Evolutionary conservation across 371 early-diverging fungal species (phyloP), one percentile per base, ranked within the genome.

Genomic region (Mucor racemosus): DNA sequence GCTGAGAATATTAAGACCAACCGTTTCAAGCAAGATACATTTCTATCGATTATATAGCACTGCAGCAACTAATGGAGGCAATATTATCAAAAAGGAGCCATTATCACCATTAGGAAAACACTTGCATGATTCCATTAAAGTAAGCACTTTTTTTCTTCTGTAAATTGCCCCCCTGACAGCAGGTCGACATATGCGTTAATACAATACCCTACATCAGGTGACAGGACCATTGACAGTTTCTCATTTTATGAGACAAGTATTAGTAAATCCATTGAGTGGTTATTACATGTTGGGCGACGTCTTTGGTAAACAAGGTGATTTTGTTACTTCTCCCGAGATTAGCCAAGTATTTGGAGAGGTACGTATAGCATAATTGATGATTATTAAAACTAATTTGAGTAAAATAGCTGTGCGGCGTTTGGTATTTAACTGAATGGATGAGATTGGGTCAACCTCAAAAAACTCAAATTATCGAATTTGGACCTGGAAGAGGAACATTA

Each of bases 311-410:
- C 66, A 90, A 63, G 98, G 98, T 11, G 98, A 98, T 69, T 99
- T 99, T 79, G 84, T 91, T 14, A 99, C 99, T 7, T 94, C 95
- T 7, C 99, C 99, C 14, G 99, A 99, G 76, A 95, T 99, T 69
- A 92, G 91, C 72, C 99, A 98, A 78, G 90, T 97, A 86, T 98
- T 97, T 90, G 99, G 99, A 31, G 99, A 98, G 85, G 90, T 91
- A 81, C 66, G 55, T 13, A 15, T 50, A 10, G 11, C 5, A 26
- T 26, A 26, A 26, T n/a, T 53, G 17, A 26, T 31, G 11, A 80
- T 11, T 84, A 84, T 38, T 86, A 88, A 26, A 31, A 11, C 26
- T 53, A 21, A 50, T 26, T 7, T 5, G 9, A 13, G 8, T 53
- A 7, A 17, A 15, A 13, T 65, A 89, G 92, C 65, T 94, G 9